Base-by-base conservation (phyloP, 768 basidiomycete genomes). In the Psilocybe sp. region DNA sequence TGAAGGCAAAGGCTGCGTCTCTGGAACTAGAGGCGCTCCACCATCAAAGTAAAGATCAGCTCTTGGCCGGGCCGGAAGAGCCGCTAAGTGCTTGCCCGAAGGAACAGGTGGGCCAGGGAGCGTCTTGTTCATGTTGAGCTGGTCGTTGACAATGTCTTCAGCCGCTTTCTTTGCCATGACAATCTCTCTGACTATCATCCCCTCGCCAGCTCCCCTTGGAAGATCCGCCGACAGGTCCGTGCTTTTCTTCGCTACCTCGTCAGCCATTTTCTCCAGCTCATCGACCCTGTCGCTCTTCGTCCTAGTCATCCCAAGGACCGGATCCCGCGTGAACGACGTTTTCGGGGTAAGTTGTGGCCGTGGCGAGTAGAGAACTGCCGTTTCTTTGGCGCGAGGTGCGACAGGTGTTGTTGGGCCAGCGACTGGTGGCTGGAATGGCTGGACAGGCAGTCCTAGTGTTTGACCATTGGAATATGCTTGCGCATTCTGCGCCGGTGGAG, bases 251-350 rank as follows among this genome's bases (percentile, higher is more conserved):
- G 61, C 75, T 0, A 79, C 82, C 49, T 77, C 77, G 31, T 80
- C 84, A 0, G 85, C 89, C 74, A 92, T 82, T 63, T 77, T 75
- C 67, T 92, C 90, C 46, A 92, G 71, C 52, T 76, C 71, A 51
- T 81, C 80, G 6, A 92, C 87, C n/a, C 81, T 66, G 50, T 80
- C 76, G 58, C 79, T 80, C 69, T 75, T 80, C 28, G 70, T 4
- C 23, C 23, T 60, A 18, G 76, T 45, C 2, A 72, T 64, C 9
- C 64, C 62, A 16, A 69, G 63, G 31, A 74, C 62, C 1, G 72
- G 70, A 46, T 75, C 71, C 6, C 66, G 63, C 10, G 73, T 64
- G 50, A 74, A 81, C 0, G 82, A 80, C 37, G 74, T 74, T 55
- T 84, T 85, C 5, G 87, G 86, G 0, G 85, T 87, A 14, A 80